Conservation (phyloP, 352 stramenopile species). For the Pythium pectinolyticum region DNA sequence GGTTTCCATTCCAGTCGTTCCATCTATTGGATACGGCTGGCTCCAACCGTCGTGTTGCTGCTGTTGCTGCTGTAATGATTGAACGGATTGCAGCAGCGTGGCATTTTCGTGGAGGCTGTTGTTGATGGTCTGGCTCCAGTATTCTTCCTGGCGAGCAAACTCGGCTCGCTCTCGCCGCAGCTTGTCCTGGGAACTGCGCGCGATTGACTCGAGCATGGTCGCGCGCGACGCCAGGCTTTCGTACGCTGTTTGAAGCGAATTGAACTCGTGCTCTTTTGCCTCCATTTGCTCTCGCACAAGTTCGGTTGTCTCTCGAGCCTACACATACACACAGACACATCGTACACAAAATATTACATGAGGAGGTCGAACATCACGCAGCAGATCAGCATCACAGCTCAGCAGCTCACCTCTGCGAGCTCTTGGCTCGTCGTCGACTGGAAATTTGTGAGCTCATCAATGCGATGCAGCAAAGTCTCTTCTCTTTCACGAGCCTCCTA, state of each 20-base stretch:
- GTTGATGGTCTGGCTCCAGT: conserved; percentile 47
- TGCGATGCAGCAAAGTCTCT: conserved; percentile 18
- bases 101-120: conserved; percentile 51
- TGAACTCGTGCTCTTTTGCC: conserved; percentile 38
- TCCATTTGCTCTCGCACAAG: conserved; percentile 32
- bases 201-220: conserved; percentile 60
- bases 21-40: too few species aligned
- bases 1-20: not conserved
- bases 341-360: not conserved
- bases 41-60: conserved; percentile 21
- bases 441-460: conserved; percentile 23
- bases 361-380: not conserved
- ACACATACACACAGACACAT: too few species aligned
- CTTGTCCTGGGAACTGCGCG: conserved; percentile 56
- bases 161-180: conserved; percentile 51
- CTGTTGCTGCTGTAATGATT: conserved; percentile 36
- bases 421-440: conserved; percentile 17
- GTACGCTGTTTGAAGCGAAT: conserved; percentile 35
- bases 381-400: not conserved
- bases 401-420: conserved; percentile 20
- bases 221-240: conserved; percentile 43
- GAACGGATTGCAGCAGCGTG: conserved; percentile 39
- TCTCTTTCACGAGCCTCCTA: conserved; percentile 22
- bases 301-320: conserved; percentile 33
- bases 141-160: conserved; percentile 45